Evolutionary conservation across 306 rosid species (phyloP).

Genomic region (Ammopiptanthus mongolicus): DNA sequence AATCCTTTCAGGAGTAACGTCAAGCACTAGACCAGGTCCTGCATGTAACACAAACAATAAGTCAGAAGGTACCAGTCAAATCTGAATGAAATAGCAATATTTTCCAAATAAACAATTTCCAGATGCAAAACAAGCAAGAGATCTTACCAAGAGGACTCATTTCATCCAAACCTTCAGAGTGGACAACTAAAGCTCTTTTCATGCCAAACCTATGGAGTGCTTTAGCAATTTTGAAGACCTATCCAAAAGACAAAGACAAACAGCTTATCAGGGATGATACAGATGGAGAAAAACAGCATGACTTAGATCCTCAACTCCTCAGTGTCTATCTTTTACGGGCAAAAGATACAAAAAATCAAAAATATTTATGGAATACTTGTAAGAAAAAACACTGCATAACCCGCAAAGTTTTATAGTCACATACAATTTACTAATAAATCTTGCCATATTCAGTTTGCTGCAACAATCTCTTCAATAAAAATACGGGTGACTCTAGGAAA

Average conservation of each 20-base stretch:
- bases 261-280: not conserved
- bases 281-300: not conserved
- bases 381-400: not conserved
- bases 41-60: slow-evolving; percentile 19
- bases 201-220: slow-evolving; percentile 77
- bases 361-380: not conserved
- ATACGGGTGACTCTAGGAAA: not conserved
- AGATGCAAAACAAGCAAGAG: slow-evolving; percentile 11
- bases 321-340: not conserved
- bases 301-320: slow-evolving; percentile 11
- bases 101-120: not conserved
- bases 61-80: not conserved
- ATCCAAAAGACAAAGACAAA: slow-evolving; percentile 21
- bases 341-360: slow-evolving; percentile 5
- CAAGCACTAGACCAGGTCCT: slow-evolving; percentile 92
- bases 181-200: slow-evolving; percentile 95
- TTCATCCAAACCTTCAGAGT: slow-evolving; percentile 94
- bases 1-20: slow-evolving; percentile 68
- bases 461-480: not conserved
- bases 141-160: slow-evolving; percentile 91
- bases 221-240: slow-evolving; percentile 90
- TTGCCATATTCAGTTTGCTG: too few relatives aligned
- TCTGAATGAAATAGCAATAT: not conserved
- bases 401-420: not conserved
- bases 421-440: not conserved